Percentiles rank a stretch among this genome's conserved stretches.
These are phyloP conservation scores for Trichoderma oligosporum DNA, from an alignment of 2,329 filamentous ascomycete species.

Conservation along the genomic window DNA sequence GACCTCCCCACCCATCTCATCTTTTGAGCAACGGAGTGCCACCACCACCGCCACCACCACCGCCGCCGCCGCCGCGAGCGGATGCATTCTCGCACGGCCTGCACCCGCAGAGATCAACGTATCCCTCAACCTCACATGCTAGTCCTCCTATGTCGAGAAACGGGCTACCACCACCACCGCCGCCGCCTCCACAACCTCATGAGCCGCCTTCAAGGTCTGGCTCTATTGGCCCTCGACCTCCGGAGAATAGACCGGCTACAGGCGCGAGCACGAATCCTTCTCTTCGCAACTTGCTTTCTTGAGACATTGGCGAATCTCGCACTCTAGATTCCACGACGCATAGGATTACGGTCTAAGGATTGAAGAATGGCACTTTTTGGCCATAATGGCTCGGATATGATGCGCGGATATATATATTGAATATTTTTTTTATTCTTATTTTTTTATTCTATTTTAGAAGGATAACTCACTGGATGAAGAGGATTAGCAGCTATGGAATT, in stretches of 20 bases:
- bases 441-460: neutral
- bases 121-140: slow-evolving; percentile 39
- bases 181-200: slow-evolving; percentile 12
- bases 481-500: neutral
- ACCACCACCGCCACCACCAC: slow-evolving; percentile 28
- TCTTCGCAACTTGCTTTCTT: slow-evolving; percentile 68
- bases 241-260: slow-evolving; percentile 48
- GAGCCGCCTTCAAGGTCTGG: slow-evolving; percentile 26
- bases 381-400: neutral
- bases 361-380: neutral
- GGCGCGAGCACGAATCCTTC: slow-evolving; percentile 78
- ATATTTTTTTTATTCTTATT: neutral
- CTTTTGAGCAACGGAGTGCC: slow-evolving; percentile 34
- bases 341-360: neutral
- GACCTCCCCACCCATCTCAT: slow-evolving; percentile 29
- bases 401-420: neutral
- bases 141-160: slow-evolving; percentile 46
- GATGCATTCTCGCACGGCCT: slow-evolving; percentile 41
- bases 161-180: slow-evolving; percentile 30
- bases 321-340: neutral
- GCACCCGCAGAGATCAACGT: slow-evolving; percentile 40
- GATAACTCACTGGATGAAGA: neutral
- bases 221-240: slow-evolving; percentile 29
- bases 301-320: slow-evolving; percentile 23
- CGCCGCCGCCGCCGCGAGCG: slow-evolving; percentile 25